Evolutionary conservation across 371 early-diverging fungal species (phyloP).

Genomic region (Rhizomucor miehei): DNA sequence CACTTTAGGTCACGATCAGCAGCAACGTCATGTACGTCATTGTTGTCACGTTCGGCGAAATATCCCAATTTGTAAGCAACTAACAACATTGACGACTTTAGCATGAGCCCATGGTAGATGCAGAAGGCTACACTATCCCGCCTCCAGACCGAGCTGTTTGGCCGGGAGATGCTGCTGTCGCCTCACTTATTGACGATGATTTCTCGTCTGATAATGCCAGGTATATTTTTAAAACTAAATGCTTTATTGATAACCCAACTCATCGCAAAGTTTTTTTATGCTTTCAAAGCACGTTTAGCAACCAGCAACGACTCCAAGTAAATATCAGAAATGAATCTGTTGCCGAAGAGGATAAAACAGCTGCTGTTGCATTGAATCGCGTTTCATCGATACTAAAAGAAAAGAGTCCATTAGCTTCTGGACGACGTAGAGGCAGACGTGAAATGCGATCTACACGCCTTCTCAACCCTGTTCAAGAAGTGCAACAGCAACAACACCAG

Average conservation of each 20-base stretch:
- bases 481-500: too few relatives aligned
- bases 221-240: too few relatives aligned
- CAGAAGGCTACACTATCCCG: constrained; percentile 51
- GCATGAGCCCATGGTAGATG: constrained; percentile 28
- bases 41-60: not conserved
- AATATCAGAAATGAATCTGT: constrained; percentile 35
- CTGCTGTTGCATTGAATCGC: constrained; percentile 31
- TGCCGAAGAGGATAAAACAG: constrained; percentile 30
- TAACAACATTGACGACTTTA: not conserved
- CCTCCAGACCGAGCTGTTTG: constrained; percentile 51
- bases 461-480: constrained; percentile 18
- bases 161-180: constrained; percentile 18
- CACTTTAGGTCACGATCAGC: constrained; percentile 9
- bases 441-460: constrained; percentile 36
- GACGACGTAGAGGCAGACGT: constrained; percentile 39
- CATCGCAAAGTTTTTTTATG: not conserved
- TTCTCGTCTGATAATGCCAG: constrained; percentile 24
- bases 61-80: not conserved
- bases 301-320: constrained; percentile 22
- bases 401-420: constrained; percentile 11
- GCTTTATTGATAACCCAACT: not conserved
- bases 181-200: constrained; percentile 10
- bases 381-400: constrained; percentile 35
- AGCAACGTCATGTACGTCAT: constrained; percentile 17
- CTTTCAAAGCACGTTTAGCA: constrained; percentile 16